phyloP scores from a whole-genome alignment of 257 asterid genomes.

The Solanum neorickii region DNA sequence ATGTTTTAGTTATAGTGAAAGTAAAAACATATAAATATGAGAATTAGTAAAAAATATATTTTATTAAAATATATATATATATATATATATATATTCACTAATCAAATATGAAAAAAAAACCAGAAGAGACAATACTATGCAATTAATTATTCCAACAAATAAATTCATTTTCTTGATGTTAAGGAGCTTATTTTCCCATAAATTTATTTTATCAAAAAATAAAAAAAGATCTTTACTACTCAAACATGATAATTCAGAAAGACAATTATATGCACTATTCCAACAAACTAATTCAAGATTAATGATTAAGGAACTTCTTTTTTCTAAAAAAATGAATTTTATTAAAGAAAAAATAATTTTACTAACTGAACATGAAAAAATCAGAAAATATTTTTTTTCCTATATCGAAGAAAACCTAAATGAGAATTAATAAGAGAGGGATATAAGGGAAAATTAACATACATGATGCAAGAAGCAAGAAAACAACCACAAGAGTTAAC shows the following conservation, averaged over 20 bases:
- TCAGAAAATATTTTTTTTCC: background rate
- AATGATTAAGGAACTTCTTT: too few relatives aligned
- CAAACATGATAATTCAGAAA: background rate
- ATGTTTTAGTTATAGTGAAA: background rate
- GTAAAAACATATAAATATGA: background rate
- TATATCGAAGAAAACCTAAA: background rate
- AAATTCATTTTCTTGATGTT: too few relatives aligned
- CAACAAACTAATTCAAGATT: background rate
- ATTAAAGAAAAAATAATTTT: background rate
- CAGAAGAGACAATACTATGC: too few relatives aligned
- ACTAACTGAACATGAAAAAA: background rate
- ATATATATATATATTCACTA: too few relatives aligned
- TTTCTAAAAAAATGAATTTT: background rate
- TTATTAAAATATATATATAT: too few relatives aligned
- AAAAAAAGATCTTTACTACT: too few relatives aligned
- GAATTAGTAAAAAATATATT: background rate
- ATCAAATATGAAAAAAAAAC: too few relatives aligned
- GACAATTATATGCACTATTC: background rate
- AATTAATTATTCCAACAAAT: too few relatives aligned
- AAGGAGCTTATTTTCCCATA: too few relatives aligned
- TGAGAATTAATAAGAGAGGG: background rate
- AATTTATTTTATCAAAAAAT: rapidly evolving
- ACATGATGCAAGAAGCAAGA: background rate
- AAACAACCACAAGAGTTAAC: background rate
- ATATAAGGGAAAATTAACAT: background rate